Evolutionary conservation across 208 protist genomes (phyloP).

Genomic region (Crithidia expoeki): DNA sequence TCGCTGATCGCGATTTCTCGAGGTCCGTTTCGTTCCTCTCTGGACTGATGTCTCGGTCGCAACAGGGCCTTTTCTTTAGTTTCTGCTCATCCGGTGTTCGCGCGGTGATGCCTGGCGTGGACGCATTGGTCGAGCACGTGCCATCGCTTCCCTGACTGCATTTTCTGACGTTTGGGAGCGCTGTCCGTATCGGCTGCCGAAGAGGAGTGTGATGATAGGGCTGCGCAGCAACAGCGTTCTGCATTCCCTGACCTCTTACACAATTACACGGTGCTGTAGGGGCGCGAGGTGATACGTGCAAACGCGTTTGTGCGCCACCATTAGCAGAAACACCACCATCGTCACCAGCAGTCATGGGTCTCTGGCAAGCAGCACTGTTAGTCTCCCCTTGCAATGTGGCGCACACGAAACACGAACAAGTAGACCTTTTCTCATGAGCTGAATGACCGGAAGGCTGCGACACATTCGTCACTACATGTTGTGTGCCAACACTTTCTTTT

Average conservation of each 20-base stretch:
- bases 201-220: not conserved
- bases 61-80: not conserved
- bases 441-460: not conserved
- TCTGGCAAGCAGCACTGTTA: not conserved
- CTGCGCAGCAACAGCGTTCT: not conserved
- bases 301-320: not conserved
- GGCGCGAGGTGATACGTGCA: not conserved
- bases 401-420: conserved; percentile 35
- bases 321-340: not conserved
- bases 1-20: not conserved
- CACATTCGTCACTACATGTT: not conserved
- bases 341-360: not conserved
- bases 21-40: not conserved
- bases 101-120: conserved; percentile 17
- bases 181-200: not conserved
- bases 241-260: not conserved
- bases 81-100: not conserved
- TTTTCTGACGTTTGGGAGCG: not conserved
- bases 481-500: not conserved
- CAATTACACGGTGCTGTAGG: not conserved
- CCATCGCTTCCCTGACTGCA: not conserved
- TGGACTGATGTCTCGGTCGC: not conserved
- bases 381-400: not conserved
- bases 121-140: not conserved
- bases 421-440: not conserved